phyloP scores from a whole-genome alignment of 2,329 filamentous ascomycete genomes.

The Coniosporium tulheliwenetii region DNA sequence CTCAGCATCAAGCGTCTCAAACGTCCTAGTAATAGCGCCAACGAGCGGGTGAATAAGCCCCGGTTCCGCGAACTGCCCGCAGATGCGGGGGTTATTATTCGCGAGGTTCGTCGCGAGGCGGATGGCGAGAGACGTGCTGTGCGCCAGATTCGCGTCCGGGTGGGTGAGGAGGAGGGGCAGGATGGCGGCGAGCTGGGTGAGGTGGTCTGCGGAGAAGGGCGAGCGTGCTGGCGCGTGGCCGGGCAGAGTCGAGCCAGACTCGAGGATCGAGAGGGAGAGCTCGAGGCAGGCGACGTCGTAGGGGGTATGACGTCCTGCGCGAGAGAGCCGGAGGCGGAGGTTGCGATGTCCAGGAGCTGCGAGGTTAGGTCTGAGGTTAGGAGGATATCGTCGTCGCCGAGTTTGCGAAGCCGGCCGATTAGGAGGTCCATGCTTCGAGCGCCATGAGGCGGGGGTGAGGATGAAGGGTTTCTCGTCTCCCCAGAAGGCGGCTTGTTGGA shows the following conservation, averaged over 20 bases:
- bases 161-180: constrained; percentile 14
- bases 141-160: constrained; percentile 6
- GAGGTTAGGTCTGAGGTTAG: constrained; percentile 33
- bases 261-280: constrained; percentile 34
- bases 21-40: no score
- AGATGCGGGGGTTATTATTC: constrained; percentile 60
- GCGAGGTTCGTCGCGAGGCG: constrained; percentile 73
- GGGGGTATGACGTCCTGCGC: constrained; percentile 5
- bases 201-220: constrained; percentile 25
- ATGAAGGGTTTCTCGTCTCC: constrained; percentile 30
- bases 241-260: constrained; percentile 20
- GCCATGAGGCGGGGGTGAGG: constrained; percentile 49
- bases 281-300: constrained; percentile 18
- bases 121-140: constrained; percentile 30
- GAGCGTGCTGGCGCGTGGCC: no score
- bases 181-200: constrained; percentile 36
- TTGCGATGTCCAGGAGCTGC: constrained; percentile 29
- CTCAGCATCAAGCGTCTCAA: no score
- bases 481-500: constrained; percentile 46
- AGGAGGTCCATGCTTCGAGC: constrained; percentile 48
- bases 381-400: constrained; percentile 16
- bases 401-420: constrained; percentile 30
- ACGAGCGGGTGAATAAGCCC: constrained; percentile 3
- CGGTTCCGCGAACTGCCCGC: constrained; percentile 46
- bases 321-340: not conserved